Evolutionary conservation across 2,329 filamentous ascomycete genomes (phyloP).

Genomic region (Alternaria gaisen): DNA sequence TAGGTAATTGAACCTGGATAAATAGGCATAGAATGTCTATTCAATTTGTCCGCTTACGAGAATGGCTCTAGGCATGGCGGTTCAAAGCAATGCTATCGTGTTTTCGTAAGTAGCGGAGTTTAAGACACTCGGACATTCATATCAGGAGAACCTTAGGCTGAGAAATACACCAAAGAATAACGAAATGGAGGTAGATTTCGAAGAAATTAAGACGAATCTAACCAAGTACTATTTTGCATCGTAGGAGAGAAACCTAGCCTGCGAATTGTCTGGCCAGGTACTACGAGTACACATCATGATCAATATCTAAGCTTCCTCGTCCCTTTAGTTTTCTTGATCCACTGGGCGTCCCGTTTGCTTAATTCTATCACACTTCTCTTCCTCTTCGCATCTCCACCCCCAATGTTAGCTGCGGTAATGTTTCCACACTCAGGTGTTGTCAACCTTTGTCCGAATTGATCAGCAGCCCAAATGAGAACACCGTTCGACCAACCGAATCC

Average conservation of each 20-base stretch:
- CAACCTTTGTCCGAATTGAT: slow-evolving; percentile 67
- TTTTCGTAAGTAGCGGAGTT: background rate
- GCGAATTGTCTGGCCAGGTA: background rate
- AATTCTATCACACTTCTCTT: slow-evolving; percentile 47
- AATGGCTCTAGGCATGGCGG: background rate
- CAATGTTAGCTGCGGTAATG: slow-evolving; percentile 40
- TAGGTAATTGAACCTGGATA: no score
- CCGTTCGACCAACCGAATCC: slow-evolving; percentile 77
- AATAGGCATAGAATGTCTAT: background rate
- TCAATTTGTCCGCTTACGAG: no score
- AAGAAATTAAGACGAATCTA: background rate
- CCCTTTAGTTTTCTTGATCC: slow-evolving; percentile 40
- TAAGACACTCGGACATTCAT: background rate
- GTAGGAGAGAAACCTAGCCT: background rate
- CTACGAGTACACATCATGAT: background rate
- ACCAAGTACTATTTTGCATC: background rate
- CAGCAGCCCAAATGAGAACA: slow-evolving; percentile 71
- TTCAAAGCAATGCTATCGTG: background rate
- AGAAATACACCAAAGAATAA: background rate
- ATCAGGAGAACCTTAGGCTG: background rate
- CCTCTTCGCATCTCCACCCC: slow-evolving; percentile 21
- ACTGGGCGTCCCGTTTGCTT: slow-evolving; percentile 39
- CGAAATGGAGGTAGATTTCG: background rate
- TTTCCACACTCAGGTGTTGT: slow-evolving; percentile 60
- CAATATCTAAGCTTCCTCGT: slow-evolving; percentile 12